Percentiles rank a stretch among this genome's conserved stretches.
These are phyloP conservation scores for Draba incana DNA, from an alignment of 345 rosid species.

Conservation along the genomic window DNA sequence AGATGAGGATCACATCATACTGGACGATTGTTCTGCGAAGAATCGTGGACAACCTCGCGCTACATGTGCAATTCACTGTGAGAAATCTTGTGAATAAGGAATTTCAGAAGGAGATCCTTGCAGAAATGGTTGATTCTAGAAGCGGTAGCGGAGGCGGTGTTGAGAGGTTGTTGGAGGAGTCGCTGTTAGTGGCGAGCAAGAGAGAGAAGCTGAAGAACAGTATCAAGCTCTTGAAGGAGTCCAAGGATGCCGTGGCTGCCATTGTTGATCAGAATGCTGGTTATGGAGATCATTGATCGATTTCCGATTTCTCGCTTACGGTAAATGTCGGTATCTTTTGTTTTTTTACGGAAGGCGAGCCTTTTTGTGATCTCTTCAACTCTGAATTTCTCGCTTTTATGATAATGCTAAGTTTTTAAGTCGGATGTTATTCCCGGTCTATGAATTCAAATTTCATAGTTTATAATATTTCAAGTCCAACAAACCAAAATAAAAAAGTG, in stretches of 20 bases:
- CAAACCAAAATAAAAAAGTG: neutral
- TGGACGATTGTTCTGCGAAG: slow-evolving; percentile 41
- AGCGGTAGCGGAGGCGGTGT: slow-evolving; percentile 15
- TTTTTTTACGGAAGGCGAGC: too few relatives aligned
- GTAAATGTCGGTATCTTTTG: too few relatives aligned
- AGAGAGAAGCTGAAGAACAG: slow-evolving; percentile 37
- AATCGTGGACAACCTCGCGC: slow-evolving; percentile 40
- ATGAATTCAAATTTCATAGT: neutral
- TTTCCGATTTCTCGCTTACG: too few relatives aligned
- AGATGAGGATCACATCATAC: slow-evolving; percentile 39
- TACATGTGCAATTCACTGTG: slow-evolving; percentile 37
- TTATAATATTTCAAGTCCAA: neutral
- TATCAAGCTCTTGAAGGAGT: slow-evolving; percentile 36
- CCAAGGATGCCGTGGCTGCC: slow-evolving; percentile 35
- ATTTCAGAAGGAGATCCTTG: slow-evolving; percentile 26
- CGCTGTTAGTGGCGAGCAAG: slow-evolving; percentile 28
- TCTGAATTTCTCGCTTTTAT: neutral
- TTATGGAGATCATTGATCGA: too few relatives aligned
- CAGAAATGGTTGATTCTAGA: slow-evolving; percentile 11
- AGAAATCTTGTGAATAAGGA: slow-evolving; percentile 35
- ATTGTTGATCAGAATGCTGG: slow-evolving; percentile 14
- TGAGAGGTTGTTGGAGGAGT: slow-evolving; percentile 33
- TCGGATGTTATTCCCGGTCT: neutral
- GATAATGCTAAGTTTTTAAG: neutral
- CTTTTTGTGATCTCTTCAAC: neutral